Evolutionary conservation across 2,329 filamentous ascomycete genomes (phyloP).

Genomic region (Fusarium nanum): DNA sequence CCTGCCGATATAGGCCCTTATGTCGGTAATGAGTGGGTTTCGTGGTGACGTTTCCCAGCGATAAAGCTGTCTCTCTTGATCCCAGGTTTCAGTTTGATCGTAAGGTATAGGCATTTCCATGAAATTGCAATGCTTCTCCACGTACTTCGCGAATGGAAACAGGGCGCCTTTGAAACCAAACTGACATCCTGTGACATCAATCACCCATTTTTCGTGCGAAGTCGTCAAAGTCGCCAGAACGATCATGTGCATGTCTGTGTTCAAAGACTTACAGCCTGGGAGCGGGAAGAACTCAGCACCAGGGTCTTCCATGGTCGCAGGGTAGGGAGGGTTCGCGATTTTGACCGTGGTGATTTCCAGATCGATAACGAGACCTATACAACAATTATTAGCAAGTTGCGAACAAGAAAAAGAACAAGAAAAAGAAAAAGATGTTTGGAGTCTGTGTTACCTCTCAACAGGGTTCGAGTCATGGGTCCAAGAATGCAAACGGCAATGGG

Average conservation of each 20-base stretch:
- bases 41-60: too few species aligned
- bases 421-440: too few species aligned
- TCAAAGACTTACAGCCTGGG: too few species aligned
- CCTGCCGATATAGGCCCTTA: neutral
- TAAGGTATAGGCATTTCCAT: too few species aligned
- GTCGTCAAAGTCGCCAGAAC: neutral
- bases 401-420: too few species aligned
- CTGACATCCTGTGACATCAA: conserved; percentile 29
- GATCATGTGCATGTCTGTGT: conserved; percentile 1
- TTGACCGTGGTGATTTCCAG: too few species aligned
- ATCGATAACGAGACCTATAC: too few species aligned
- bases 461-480: conserved; percentile 15
- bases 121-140: neutral
- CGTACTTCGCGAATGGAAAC: conserved; percentile 21
- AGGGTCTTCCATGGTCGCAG: too few species aligned
- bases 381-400: neutral
- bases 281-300: too few species aligned
- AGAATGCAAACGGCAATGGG: conserved; percentile 2
- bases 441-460: conserved; percentile 7
- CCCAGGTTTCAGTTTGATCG: conserved; percentile 8
- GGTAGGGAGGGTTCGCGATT: too few species aligned
- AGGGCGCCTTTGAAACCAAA: conserved; percentile 32
- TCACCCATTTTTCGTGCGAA: conserved; percentile 21
- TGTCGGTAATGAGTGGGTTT: too few species aligned
- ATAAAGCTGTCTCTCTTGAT: conserved; percentile 9